Evolutionary conservation across 345 rosid genomes (phyloP).

Genomic region (Nasturtium officinale): DNA sequence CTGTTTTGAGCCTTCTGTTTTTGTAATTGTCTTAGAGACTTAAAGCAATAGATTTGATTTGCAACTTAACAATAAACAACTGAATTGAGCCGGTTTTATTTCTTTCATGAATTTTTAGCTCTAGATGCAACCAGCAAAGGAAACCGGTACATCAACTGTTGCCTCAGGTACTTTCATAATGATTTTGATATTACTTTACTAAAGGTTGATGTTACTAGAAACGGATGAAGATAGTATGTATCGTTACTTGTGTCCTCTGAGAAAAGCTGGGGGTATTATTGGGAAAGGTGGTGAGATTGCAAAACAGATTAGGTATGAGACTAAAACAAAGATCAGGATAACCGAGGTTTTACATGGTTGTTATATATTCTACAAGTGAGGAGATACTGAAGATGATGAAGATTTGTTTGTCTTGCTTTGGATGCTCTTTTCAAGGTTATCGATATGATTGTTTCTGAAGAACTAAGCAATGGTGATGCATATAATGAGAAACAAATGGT

Average conservation of each 20-base stretch:
- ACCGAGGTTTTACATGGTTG: constrained; percentile 54
- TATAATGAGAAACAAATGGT: constrained; percentile 49
- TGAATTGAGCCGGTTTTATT: too few relatives aligned
- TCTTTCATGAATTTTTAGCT: too few relatives aligned
- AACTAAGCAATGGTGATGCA: constrained; percentile 44
- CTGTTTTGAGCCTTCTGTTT: too few relatives aligned
- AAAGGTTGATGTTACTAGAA: too few relatives aligned
- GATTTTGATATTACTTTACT: too few relatives aligned
- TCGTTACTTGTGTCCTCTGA: constrained; percentile 61
- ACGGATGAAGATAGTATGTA: constrained; percentile 65
- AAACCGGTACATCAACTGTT: too few relatives aligned
- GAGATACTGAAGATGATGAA: constrained; percentile 53
- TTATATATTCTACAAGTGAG: constrained; percentile 59
- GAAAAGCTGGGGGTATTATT: constrained; percentile 64
- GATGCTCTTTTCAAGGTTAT: constrained; percentile 72
- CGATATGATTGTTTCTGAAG: constrained; percentile 54
- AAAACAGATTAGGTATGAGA: constrained; percentile 62
- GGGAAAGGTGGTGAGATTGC: constrained; percentile 72
- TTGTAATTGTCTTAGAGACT: too few relatives aligned
- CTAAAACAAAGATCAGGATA: constrained; percentile 58
- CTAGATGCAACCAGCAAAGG: too few relatives aligned
- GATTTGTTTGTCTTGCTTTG: constrained; percentile 60
- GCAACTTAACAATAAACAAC: too few relatives aligned
- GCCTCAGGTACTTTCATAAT: too few relatives aligned
- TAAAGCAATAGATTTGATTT: too few relatives aligned